Percentiles rank a stretch among this genome's conserved stretches.
Evolutionary conservation across 2,329 filamentous ascomycete genomes (phyloP).

Genomic region (Cladorrhinum sp.): DNA sequence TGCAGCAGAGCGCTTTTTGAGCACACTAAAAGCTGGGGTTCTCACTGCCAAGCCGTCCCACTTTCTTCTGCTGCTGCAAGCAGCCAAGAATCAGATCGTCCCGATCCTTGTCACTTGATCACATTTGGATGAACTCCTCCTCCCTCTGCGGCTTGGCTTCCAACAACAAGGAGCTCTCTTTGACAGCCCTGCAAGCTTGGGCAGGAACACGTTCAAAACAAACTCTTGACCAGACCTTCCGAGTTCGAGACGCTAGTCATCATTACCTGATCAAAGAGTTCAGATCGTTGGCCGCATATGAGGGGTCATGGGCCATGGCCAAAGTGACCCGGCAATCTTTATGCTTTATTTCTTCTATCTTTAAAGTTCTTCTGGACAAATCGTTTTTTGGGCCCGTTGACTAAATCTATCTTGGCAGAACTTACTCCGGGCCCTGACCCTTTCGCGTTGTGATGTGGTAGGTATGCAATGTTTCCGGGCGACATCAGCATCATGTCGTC

Average conservation of each 20-base stretch:
- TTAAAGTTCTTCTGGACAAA: background rate
- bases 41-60: background rate
- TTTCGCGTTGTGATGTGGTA: background rate
- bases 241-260: background rate
- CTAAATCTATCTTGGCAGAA: background rate
- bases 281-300: background rate
- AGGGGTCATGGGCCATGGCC: background rate
- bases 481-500: background rate
- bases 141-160: background rate
- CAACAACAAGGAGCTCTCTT: background rate
- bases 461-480: too few species aligned
- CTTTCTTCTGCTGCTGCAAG: background rate
- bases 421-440: background rate
- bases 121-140: background rate
- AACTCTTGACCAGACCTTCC: background rate
- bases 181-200: background rate
- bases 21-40: background rate
- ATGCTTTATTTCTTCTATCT: background rate
- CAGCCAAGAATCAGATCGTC: background rate
- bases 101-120: constrained; percentile 1
- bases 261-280: background rate
- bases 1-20: background rate
- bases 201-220: background rate
- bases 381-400: background rate
- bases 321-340: background rate